phyloP scores from a whole-genome alignment of 2,329 filamentous ascomycete genomes.

The Xylaria sp. region DNA sequence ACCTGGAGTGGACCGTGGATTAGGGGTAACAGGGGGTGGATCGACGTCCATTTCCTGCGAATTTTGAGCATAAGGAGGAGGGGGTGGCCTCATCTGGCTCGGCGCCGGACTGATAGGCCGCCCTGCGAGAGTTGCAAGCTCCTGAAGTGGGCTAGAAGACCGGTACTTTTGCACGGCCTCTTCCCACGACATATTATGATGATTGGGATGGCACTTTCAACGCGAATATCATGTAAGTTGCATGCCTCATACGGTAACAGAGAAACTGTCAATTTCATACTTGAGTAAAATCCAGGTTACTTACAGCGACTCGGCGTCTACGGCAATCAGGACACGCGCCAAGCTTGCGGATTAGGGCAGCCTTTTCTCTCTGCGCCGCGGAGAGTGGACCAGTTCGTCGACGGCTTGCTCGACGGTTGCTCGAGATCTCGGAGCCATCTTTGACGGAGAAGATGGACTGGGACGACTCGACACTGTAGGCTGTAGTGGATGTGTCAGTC shows the following conservation, averaged over 20 bases:
- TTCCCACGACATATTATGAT: slow-evolving; percentile 71
- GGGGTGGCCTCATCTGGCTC: slow-evolving; percentile 54
- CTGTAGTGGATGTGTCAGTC: slow-evolving; percentile 61
- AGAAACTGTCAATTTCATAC: slow-evolving; percentile 24
- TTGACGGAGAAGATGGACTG: slow-evolving; percentile 67
- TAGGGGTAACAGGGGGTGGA: slow-evolving; percentile 49
- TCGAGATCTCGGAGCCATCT: slow-evolving; percentile 65
- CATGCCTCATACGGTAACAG: slow-evolving; percentile 16
- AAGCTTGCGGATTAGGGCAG: slow-evolving; percentile 68
- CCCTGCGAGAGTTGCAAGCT: slow-evolving; percentile 59
- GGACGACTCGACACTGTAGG: slow-evolving; percentile 65
- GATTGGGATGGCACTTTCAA: slow-evolving; percentile 67
- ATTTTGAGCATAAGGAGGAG: slow-evolving; percentile 57
- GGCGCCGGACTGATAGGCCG: slow-evolving; percentile 61
- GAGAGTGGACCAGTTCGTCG: slow-evolving; percentile 70
- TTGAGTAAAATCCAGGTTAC: slow-evolving; percentile 46
- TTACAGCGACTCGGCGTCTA: slow-evolving; percentile 68
- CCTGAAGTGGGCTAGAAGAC: slow-evolving; percentile 64
- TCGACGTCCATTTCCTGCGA: slow-evolving; percentile 69
- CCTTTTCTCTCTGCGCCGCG: slow-evolving; percentile 67
- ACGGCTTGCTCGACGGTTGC: slow-evolving; percentile 65
- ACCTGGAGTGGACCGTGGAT: slow-evolving; percentile 46
- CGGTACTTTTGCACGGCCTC: slow-evolving; percentile 67
- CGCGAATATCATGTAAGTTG: slow-evolving; percentile 43
- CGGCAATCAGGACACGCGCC: slow-evolving; percentile 68